Base-by-base conservation (phyloP, 2,329 filamentous ascomycete genomes). In the Penicillium freii region DNA sequence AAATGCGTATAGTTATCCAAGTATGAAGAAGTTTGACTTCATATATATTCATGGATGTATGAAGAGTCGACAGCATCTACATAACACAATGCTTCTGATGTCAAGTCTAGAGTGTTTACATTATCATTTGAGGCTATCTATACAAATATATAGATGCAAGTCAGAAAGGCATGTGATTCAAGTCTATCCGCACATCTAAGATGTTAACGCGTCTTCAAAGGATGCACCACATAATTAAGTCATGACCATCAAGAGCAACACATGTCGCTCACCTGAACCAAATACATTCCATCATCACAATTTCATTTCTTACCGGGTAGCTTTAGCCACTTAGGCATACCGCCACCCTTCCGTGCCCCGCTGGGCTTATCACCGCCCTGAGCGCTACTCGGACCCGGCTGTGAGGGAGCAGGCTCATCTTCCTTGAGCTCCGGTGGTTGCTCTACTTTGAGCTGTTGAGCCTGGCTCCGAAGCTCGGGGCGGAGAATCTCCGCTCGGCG, bases 281-380 rank as follows among this genome's bases (percentile, higher is more conserved):
- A 42, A 31, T 38, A 27, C 27, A 50, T 52, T 54, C 23, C 49
- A 21, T 39, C n/a, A 43, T 56, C n/a, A 13, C 19, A 11, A 25
- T 7, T 77, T 71, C 58, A 89, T 77, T 91, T 92, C 82, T 90
- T 92, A 8, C 84, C 85, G 31, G 86, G 80, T 54, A 88, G 75
- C 73, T 89, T 89, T 40, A 92, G 74, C 84, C 89, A 91, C 72
- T 90, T 91, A 21, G 88, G 88, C 65, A 86, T 62, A 23, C 67
- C 69, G 21, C 73, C 74, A 29, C 64, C 66, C 58, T 77, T 77
- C 39, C 67, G 69, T 29, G 58, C 51, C 23, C 62, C 62, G 23
- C 58, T 62, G 17, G 72, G 49, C 59, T 75, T 76, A 51, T 65
- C 66, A 50, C 70, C 64, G 25, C 69, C 69, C 46, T 66, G 59